Base-by-base conservation (phyloP, 2,329 filamentous ascomycete species). In the Colletotrichum limetticola region DNA sequence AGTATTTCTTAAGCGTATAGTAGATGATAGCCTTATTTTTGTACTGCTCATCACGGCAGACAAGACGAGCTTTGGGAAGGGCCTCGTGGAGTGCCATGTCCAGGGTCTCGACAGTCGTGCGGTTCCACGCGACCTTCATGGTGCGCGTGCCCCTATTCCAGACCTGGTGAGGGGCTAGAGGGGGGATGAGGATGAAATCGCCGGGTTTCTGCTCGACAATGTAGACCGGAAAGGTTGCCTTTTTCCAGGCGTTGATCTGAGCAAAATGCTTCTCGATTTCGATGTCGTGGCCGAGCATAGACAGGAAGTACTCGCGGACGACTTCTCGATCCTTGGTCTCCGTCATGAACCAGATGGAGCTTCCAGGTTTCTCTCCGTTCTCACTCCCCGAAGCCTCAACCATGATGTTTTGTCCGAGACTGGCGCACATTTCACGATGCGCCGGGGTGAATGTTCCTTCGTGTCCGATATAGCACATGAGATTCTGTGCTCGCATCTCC, bases 311-410 rank as follows among this genome's bases (percentile, higher is more conserved):
- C 79, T 98, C 96, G 0, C 95, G 92, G 2, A 98, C 95, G 4
- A 96, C 88, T 74, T 95, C 92, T 1, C 97, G 92, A 78, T 99
- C 97, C 78, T 97, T 97, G 46, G 92, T 95, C 81, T 98, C 95
- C 0, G 97, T 98, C 97, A 99, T 98, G 80, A 98, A 98, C 97
- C 97, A 99, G 49, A 99, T 90, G 0, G 97, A 98, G 67, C 94
- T 97, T 1, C 97, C 97, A 1, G 93, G 90, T 75, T 91, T 94
- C 79, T 97, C 94, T 5, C 93, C 94, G 63, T 93, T 87, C 67
- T 92, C 90, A 22, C 89, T 85, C 3, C 90, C 85, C 1, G 96
- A 98, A 2, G 95, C 91, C 76, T 98, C 95, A 2, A 99, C 95
- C 97, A 99, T 98, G 77, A 99, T 96, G 79, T 99, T 99, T 76